A percentile compares a stretch with the other conserved stretches of the same genome.
Evolutionary conservation across 2,329 filamentous ascomycete genomes (phyloP).

Genomic region (Amauroascus verrucosus): DNA sequence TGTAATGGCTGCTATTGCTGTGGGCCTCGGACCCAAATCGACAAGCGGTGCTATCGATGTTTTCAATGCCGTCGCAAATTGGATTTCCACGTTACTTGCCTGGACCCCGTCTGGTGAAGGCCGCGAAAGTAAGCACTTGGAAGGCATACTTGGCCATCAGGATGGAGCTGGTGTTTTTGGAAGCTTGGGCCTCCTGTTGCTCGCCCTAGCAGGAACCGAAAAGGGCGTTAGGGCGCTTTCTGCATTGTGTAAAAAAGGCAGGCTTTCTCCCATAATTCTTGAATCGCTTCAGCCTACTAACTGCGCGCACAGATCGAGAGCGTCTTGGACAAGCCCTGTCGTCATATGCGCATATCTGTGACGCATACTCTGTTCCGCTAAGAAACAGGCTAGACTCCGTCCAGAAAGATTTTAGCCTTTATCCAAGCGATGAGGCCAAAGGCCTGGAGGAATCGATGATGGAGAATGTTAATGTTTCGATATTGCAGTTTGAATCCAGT

Average conservation of each 20-base stretch:
- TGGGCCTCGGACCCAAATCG: conserved; percentile 25
- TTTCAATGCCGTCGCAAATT: conserved; percentile 28
- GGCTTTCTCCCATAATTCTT: neutral
- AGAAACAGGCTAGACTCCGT: conserved; percentile 31
- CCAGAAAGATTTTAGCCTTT: conserved; percentile 36
- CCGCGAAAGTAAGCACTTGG: conserved; percentile 16
- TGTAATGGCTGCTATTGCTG: conserved; percentile 31
- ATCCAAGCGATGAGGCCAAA: conserved; percentile 34
- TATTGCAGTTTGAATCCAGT: conserved; percentile 44
- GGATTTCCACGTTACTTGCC: conserved; percentile 31
- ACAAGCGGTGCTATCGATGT: conserved; percentile 25
- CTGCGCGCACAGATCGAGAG: conserved; percentile 22
- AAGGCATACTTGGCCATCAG: conserved; percentile 25
- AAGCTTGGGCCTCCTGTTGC: conserved; percentile 34
- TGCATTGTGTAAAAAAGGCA: conserved; percentile 28
- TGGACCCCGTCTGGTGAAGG: conserved; percentile 27
- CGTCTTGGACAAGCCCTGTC: conserved; percentile 32
- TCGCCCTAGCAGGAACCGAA: conserved; percentile 29
- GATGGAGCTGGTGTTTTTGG: conserved; percentile 32
- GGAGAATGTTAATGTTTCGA: conserved; percentile 35
- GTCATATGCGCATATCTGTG: conserved; percentile 33
- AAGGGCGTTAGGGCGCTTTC: conserved; percentile 32
- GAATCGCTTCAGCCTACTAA: neutral
- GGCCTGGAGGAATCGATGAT: conserved; percentile 36
- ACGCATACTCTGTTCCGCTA: conserved; percentile 31